Evolutionary conservation across 148 eudicot genomes (phyloP).

Genomic region (Talinum fruticosum): DNA sequence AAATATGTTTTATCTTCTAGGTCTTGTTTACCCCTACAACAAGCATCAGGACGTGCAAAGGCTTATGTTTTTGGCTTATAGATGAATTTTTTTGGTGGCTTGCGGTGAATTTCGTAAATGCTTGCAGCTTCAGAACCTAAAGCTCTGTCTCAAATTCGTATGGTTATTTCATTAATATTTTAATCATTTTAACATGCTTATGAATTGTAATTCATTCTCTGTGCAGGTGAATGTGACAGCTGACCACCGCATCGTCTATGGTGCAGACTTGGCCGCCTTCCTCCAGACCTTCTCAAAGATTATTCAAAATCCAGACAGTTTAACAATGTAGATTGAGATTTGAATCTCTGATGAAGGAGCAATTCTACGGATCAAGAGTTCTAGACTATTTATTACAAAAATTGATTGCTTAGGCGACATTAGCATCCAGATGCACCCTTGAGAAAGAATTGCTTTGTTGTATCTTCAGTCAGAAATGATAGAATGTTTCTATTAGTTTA

Average conservation of each 20-base stretch:
- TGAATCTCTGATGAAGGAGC: background rate
- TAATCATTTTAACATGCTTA: background rate
- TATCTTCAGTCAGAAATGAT: constrained; percentile 6
- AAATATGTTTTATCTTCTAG: too few species aligned
- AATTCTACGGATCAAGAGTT: background rate
- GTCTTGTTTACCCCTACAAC: background rate
- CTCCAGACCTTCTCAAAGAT: constrained; percentile 89
- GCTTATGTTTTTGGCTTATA: background rate
- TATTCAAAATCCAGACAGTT: constrained; percentile 70
- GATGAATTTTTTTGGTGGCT: background rate
- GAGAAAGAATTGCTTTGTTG: constrained; percentile 1
- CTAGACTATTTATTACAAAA: background rate
- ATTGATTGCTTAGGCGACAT: background rate
- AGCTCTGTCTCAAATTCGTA: background rate
- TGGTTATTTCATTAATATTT: background rate
- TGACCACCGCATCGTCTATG: constrained; percentile 79
- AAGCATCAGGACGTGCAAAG: background rate
- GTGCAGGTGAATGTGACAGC: constrained; percentile 90
- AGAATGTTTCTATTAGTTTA: constrained; percentile 16
- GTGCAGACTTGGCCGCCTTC: constrained; percentile 95
- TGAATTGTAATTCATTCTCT: background rate
- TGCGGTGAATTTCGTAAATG: background rate
- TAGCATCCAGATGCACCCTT: background rate
- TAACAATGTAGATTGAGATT: constrained; percentile 61
- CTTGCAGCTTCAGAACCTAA: background rate